phyloP scores from a whole-genome alignment of 1,284 basidiomycete species.

The Cryptococcus sp. region DNA sequence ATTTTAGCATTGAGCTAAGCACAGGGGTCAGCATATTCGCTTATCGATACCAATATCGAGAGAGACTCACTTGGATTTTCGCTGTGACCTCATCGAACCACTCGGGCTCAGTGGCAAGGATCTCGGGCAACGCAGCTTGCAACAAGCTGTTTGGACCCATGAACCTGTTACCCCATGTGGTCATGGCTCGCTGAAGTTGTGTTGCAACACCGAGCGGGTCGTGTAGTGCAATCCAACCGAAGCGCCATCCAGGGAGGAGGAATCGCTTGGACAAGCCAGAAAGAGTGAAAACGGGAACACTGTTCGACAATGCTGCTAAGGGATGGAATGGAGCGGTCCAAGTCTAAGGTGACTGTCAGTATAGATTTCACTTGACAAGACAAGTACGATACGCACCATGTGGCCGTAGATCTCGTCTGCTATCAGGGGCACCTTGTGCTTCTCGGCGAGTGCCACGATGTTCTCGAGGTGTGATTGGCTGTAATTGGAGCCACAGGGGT shows the following conservation, averaged over 20 bases:
- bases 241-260: conserved; percentile 50
- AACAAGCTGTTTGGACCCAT: conserved; percentile 48
- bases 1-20: conserved; percentile 31
- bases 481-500: conserved; percentile 52
- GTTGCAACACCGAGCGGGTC: conserved; percentile 45
- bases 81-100: conserved; percentile 45
- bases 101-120: conserved; percentile 41
- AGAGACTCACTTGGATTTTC: conserved; percentile 26
- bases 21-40: neutral
- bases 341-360: conserved; percentile 15
- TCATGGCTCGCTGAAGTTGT: conserved; percentile 31
- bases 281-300: conserved; percentile 47
- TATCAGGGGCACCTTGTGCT: conserved; percentile 46
- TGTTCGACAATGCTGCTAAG: conserved; percentile 40
- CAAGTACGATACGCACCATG: conserved; percentile 28
- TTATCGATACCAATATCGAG: neutral
- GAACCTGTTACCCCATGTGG: conserved; percentile 41
- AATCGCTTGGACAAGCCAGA: conserved; percentile 53
- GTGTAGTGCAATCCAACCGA: conserved; percentile 50
- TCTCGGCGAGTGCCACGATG: conserved; percentile 42
- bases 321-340: conserved; percentile 42
- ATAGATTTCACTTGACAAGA: neutral
- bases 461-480: conserved; percentile 37
- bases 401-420: conserved; percentile 52
- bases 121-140: conserved; percentile 46